Conservation (phyloP, 768 basidiomycete species). For the Lactifluus hygrophoroides region DNA sequence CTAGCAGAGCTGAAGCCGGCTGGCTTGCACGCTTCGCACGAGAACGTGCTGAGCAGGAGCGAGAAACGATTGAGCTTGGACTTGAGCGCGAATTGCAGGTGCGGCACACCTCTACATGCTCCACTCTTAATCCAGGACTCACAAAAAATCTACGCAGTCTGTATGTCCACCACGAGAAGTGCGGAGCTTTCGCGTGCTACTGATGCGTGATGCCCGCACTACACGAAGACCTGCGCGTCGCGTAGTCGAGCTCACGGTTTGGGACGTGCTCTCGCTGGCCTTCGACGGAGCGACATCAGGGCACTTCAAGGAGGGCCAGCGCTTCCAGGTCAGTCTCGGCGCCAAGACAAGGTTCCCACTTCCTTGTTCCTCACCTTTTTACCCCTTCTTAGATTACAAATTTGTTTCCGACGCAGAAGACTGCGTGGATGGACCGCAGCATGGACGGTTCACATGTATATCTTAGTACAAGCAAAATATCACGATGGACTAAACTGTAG, state of each 20-base stretch:
- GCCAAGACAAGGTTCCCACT: no score
- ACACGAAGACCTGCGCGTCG: slow-evolving; percentile 11
- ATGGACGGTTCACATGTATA: slow-evolving; percentile 53
- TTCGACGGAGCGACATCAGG: slow-evolving; percentile 11
- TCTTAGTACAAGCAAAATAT: slow-evolving; percentile 55
- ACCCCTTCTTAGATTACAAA: slow-evolving; percentile 46
- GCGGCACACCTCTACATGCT: slow-evolving; percentile 18
- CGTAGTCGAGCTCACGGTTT: slow-evolving; percentile 16
- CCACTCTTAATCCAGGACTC: neutral
- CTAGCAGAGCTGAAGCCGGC: slow-evolving; percentile 38
- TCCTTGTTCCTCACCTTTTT: neutral
- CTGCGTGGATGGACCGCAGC: slow-evolving; percentile 59
- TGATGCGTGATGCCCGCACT: slow-evolving; percentile 16
- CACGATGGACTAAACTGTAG: slow-evolving; percentile 45
- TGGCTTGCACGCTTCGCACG: slow-evolving; percentile 52
- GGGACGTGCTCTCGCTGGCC: slow-evolving; percentile 15
- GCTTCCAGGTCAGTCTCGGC: slow-evolving; percentile 14
- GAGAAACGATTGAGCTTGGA: slow-evolving; percentile 44
- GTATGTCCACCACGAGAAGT: slow-evolving; percentile 20
- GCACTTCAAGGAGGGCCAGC: slow-evolving; percentile 15
- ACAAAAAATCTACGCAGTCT: neutral
- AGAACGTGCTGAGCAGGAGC: slow-evolving; percentile 40
- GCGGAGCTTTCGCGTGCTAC: slow-evolving; percentile 14
- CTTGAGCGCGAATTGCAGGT: slow-evolving; percentile 72
- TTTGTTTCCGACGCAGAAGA: slow-evolving; percentile 54